A percentile compares a stretch with the other conserved stretches of the same genome.
Conservation (phyloP, 345 rosid genomes). For the Erodium maritimum region DNA sequence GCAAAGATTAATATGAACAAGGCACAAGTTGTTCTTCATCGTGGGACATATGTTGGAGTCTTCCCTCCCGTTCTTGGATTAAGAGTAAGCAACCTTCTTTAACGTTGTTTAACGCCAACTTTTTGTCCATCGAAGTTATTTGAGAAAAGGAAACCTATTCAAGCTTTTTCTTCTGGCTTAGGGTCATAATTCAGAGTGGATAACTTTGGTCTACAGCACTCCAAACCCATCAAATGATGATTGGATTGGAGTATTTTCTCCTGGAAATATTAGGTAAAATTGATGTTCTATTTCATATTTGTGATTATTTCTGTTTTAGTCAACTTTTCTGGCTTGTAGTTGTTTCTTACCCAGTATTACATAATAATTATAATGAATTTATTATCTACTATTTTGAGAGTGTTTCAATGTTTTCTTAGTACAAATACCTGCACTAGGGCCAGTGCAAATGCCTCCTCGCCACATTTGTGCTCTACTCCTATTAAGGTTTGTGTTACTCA, state of each 20-base stretch:
- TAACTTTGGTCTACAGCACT: background rate
- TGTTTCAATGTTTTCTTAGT: background rate
- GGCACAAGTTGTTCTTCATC: background rate
- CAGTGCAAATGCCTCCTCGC: background rate
- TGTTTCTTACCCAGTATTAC: too few relatives aligned
- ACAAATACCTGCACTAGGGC: background rate
- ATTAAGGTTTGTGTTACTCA: background rate
- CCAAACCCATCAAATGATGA: conserved; percentile 10
- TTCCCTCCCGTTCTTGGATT: background rate
- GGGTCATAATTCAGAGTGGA: background rate
- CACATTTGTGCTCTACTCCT: background rate
- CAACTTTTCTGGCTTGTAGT: background rate
- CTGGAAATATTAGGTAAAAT: conserved; percentile 17
- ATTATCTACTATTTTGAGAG: background rate
- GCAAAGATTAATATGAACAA: background rate
- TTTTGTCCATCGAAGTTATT: too few relatives aligned
- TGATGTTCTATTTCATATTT: too few relatives aligned
- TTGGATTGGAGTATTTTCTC: conserved; percentile 21
- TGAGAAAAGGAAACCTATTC: background rate
- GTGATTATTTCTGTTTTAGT: too few relatives aligned
- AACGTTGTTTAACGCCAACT: background rate
- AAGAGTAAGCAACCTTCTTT: background rate
- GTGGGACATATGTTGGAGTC: background rate
- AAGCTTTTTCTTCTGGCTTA: background rate
- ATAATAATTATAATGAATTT: conserved; percentile 1